A percentile compares a stretch with the other conserved stretches of the same genome.
Evolutionary conservation across 805 yeast species (phyloP).

Genomic region (Crinitomyces ghanaensis): DNA sequence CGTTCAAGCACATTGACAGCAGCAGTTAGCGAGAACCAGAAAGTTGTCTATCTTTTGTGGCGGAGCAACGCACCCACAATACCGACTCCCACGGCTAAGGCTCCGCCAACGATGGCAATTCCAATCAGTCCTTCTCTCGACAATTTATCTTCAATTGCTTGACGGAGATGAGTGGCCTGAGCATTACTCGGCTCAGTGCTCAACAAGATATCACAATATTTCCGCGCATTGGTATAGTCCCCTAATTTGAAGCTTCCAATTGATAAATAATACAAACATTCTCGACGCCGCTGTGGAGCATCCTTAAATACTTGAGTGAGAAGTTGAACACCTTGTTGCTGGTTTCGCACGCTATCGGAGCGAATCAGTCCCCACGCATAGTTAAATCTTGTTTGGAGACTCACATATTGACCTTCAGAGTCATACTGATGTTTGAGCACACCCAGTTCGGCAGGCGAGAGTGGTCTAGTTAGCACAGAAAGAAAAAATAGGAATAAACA

Average conservation of each 20-base stretch:
- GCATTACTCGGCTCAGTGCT: conserved; percentile 73
- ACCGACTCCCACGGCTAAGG: conserved; percentile 75
- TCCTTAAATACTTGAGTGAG: conserved; percentile 51
- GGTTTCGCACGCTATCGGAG: conserved; percentile 49
- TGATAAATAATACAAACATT: conserved; percentile 76
- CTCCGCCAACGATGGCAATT: conserved; percentile 76
- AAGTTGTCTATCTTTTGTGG: conserved; percentile 13
- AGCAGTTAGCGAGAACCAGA: too few species aligned
- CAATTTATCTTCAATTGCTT: conserved; percentile 74
- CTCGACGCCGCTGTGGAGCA: conserved; percentile 75
- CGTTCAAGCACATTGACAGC: too few species aligned
- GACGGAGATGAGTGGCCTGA: conserved; percentile 63
- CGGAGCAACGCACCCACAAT: conserved; percentile 28
- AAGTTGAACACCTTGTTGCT: conserved; percentile 67
- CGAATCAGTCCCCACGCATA: conserved; percentile 94
- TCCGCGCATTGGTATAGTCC: conserved; percentile 73
- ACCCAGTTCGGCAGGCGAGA: conserved; percentile 63
- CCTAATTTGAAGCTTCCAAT: conserved; percentile 83
- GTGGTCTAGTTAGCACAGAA: too few species aligned
- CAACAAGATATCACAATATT: conserved; percentile 70
- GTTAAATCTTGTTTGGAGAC: conserved; percentile 80
- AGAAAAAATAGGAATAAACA: too few species aligned
- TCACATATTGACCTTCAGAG: conserved; percentile 67
- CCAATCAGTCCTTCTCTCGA: conserved; percentile 74
- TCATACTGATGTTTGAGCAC: conserved; percentile 67